Base-by-base conservation (phyloP, 768 basidiomycete species). In the Naganishia kalamii region DNA sequence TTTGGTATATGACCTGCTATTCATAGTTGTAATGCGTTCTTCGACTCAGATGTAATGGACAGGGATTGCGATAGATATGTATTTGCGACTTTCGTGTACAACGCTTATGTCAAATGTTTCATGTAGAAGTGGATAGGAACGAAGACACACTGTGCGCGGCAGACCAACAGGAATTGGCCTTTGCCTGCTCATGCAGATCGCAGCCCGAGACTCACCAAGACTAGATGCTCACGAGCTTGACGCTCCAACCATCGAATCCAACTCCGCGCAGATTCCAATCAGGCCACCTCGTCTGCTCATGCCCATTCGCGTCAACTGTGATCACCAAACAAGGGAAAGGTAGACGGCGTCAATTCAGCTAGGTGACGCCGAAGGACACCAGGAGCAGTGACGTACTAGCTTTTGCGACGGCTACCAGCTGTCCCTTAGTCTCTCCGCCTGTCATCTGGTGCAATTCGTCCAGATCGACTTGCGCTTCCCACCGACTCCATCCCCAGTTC, bases 401-500 rank as follows among this genome's bases (percentile, higher is more conserved):
- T 46, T 57, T 64, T 32, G 49, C 63, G 1, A 64, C 51, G 4
- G 49, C 63, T n/a, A 64, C 43, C 6, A 46, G 29, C 29, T 46
- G 60, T 8, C 47, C 52, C 21, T 40, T 19, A 1, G 7, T 33
- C 15, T 40, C 27, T 10, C 27, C 27, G 10, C 17, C 25, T 7
- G 49, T 41, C 21, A 63, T 23, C 7, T 46, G 1, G 13, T 37
- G 47, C 27, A 47, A n/a, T 30, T 46, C 66, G 4, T 73, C 71
- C 48, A 79, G 74, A 7, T 77, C 73, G 15, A 88, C 13, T 51
- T 80, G 78, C 3, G 73, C 80, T 70, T 87, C 84, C 88, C 87
- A 88, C 23, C 88, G 72, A 4, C 85, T 83, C 87, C 88, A 89
- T 70, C 87, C 87, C 86, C 87, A 88, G 67, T 74, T 81, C 3